phyloP scores from a whole-genome alignment of 2,329 filamentous ascomycete genomes.

The Alternaria incomplexa region DNA sequence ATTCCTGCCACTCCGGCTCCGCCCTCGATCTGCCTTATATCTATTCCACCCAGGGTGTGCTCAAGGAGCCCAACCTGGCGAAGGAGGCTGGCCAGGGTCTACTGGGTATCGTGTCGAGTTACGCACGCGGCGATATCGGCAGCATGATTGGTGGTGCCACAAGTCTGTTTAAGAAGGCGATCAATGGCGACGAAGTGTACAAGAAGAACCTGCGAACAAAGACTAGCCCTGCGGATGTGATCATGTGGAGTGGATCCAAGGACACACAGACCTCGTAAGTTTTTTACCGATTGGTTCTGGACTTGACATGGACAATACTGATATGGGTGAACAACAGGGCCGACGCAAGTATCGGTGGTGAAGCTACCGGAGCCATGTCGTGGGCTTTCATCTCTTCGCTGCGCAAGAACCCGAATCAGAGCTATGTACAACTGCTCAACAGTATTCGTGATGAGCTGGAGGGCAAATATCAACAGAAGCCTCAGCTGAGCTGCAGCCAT shows the following conservation, averaged over 20 bases:
- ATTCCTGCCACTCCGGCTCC: conserved; percentile 80
- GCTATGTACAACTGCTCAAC: conserved; percentile 93
- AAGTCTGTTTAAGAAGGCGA: conserved; percentile 85
- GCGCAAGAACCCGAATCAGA: conserved; percentile 93
- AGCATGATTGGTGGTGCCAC: conserved; percentile 82
- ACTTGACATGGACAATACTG: not conserved
- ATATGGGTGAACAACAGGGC: conserved; percentile 61
- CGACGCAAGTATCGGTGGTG: conserved; percentile 84
- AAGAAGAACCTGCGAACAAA: conserved; percentile 85
- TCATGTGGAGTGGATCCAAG: conserved; percentile 98
- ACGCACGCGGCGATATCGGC: conserved; percentile 81
- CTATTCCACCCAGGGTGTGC: conserved; percentile 78
- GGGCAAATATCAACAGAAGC: conserved; percentile 90
- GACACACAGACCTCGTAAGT: conserved; percentile 91
- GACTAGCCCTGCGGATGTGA: conserved; percentile 91
- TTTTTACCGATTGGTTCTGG: not conserved
- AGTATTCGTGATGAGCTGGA: conserved; percentile 89
- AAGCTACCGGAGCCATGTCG: conserved; percentile 97
- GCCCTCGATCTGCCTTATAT: conserved; percentile 79
- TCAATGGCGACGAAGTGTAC: conserved; percentile 77
- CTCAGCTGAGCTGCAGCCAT: conserved; percentile 94
- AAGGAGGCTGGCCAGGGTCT: conserved; percentile 79
- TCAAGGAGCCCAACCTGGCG: conserved; percentile 81
- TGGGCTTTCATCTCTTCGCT: conserved; percentile 93
- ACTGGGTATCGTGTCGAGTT: conserved; percentile 74